A percentile compares a stretch with the other conserved stretches of the same genome.
These are phyloP conservation scores for Chlorella sp. DNA, from an alignment of 139 green algal species.

Conservation along the genomic window DNA sequence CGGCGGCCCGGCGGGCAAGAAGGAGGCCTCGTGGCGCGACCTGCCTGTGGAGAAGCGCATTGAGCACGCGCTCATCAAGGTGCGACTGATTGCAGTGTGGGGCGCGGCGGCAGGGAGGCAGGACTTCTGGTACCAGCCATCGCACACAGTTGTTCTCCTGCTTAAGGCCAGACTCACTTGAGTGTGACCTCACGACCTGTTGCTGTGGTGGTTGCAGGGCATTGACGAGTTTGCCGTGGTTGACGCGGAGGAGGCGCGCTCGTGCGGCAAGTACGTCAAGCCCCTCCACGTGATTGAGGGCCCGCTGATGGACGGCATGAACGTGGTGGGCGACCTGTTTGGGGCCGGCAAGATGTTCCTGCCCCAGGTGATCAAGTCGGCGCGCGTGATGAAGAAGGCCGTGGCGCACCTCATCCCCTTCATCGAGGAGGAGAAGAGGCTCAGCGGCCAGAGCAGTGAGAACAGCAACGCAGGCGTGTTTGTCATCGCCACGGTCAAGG, in stretches of 20 bases:
- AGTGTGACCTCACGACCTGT: too few species aligned
- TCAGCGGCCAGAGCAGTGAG: constrained; percentile 34
- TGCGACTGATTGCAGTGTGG: constrained; percentile 4
- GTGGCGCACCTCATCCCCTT: constrained; percentile 95
- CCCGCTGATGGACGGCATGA: constrained; percentile 99
- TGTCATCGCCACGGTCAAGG: constrained; percentile 97
- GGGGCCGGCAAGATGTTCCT: constrained; percentile 99
- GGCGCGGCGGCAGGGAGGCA: too few species aligned
- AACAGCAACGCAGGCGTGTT: constrained; percentile 78
- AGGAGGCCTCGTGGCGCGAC: constrained; percentile 73
- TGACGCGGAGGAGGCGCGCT: constrained; percentile 91
- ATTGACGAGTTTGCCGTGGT: constrained; percentile 86
- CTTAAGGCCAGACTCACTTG: too few species aligned
- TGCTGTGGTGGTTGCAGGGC: constrained; percentile 43
- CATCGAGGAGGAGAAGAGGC: constrained; percentile 97
- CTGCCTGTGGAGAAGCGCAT: constrained; percentile 80
- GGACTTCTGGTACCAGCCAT: too few species aligned
- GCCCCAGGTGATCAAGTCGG: constrained; percentile 96
- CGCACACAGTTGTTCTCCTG: too few species aligned
- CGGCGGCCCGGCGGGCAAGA: constrained; percentile 14
- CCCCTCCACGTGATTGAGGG: constrained; percentile 96
- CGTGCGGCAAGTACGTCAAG: constrained; percentile 59
- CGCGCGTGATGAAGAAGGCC: constrained; percentile 98
- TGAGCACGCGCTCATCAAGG: constrained; percentile 90
- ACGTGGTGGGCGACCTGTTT: constrained; percentile 97